These are phyloP conservation scores for Neckera pumila DNA, from an alignment of 225 moss, liverwort and hornwort genomes.

Conservation along the genomic window DNA sequence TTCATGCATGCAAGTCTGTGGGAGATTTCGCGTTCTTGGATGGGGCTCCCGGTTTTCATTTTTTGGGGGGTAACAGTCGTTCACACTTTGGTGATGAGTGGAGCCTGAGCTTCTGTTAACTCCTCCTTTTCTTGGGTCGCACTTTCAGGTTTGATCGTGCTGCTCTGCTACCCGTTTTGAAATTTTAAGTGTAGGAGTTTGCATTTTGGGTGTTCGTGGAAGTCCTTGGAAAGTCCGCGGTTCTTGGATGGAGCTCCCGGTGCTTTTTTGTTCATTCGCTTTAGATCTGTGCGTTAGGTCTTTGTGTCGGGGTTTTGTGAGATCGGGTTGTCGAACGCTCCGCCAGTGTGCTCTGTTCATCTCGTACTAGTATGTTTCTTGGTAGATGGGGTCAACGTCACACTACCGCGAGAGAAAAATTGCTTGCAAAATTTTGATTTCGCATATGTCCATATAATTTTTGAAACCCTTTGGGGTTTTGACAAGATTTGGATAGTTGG, in stretches of 20 bases:
- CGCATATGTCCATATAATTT: neutral
- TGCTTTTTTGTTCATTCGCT: neutral
- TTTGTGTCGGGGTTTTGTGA: neutral
- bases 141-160: neutral
- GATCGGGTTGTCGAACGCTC: neutral
- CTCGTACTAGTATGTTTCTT: neutral
- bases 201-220: neutral
- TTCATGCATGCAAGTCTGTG: neutral
- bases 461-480: neutral
- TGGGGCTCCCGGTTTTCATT: neutral
- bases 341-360: neutral
- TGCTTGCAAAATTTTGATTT: neutral
- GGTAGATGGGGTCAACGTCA: neutral
- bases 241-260: neutral
- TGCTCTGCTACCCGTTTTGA: neutral
- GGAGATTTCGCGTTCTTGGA: neutral
- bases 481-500: neutral
- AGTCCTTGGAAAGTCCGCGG: neutral
- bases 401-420: neutral
- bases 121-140: neutral
- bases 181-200: neutral
- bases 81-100: neutral
- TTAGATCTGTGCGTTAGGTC: neutral
- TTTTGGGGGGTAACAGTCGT: neutral
- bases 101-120: neutral